These are phyloP conservation scores for Capillidium heterosporum DNA, from an alignment of 371 early-diverging fungal genomes.

Conservation along the genomic window DNA sequence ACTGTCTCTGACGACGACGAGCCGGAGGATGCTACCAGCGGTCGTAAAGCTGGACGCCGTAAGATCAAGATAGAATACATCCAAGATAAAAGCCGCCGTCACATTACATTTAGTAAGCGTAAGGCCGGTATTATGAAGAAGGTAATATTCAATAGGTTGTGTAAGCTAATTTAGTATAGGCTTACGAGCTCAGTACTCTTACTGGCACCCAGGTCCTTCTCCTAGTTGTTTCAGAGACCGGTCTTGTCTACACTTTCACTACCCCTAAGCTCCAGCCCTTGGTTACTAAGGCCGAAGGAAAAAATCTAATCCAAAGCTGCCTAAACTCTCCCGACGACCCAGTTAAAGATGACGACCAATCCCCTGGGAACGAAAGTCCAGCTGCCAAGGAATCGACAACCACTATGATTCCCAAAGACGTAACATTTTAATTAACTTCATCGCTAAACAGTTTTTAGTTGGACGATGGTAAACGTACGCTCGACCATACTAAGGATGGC, in stretches of 20 bases:
- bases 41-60: conserved; percentile 33
- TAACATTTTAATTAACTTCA: too few species aligned
- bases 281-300: conserved; percentile 84
- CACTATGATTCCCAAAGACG: too few species aligned
- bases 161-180: conserved; percentile 13
- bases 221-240: conserved; percentile 91
- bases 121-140: conserved; percentile 99
- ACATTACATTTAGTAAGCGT: conserved; percentile 96
- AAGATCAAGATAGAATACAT: conserved; percentile 97
- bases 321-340: conserved; percentile 64
- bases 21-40: too few species aligned
- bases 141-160: conserved; percentile 7
- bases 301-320: conserved; percentile 90
- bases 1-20: too few species aligned
- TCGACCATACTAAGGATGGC: too few species aligned
- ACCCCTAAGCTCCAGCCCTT: conserved; percentile 94
- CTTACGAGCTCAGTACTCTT: conserved; percentile 87
- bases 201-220: conserved; percentile 95
- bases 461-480: too few species aligned
- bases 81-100: conserved; percentile 83
- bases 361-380: too few species aligned
- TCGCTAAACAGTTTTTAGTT: too few species aligned
- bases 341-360: background rate
- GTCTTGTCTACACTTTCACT: conserved; percentile 96
- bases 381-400: too few species aligned